Evolutionary conservation across 495 filamentous ascomycete genomes (phyloP).

Genomic region (Pyrenopolyporus hunteri): DNA sequence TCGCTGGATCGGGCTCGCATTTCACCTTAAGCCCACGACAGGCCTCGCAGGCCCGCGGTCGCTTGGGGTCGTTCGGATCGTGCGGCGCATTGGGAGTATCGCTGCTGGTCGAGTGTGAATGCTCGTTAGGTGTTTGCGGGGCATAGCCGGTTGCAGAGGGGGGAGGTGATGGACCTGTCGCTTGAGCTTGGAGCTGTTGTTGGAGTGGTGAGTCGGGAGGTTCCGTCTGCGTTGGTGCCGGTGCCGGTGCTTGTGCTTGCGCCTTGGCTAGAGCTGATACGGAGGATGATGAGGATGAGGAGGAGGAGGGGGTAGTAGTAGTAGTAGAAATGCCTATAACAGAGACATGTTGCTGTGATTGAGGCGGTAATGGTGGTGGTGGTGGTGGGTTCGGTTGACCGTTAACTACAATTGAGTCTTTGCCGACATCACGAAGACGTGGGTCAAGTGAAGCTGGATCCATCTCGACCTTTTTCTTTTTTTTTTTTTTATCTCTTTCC

Average conservation of each 20-base stretch:
- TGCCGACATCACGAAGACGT: constrained; percentile 36
- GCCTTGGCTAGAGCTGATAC: background rate
- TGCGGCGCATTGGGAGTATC: constrained; percentile 31
- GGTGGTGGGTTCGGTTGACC: constrained; percentile 11
- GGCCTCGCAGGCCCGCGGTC: constrained; percentile 88
- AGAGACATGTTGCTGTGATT: background rate
- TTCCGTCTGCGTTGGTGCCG: constrained; percentile 1
- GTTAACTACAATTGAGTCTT: constrained; percentile 39
- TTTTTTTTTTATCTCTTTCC: constrained; percentile 2
- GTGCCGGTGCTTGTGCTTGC: constrained; percentile 1
- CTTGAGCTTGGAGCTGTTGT: constrained; percentile 19
- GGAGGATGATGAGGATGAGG: background rate
- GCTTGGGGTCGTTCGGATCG: constrained; percentile 66
- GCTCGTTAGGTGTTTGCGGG: constrained; percentile 27
- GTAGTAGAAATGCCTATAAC: too few relatives aligned
- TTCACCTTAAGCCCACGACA: constrained; percentile 90
- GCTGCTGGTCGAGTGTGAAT: constrained; percentile 2
- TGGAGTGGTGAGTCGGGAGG: constrained; percentile 29
- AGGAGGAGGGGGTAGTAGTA: constrained; percentile 1
- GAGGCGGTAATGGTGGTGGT: background rate
- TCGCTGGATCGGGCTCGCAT: constrained; percentile 76
- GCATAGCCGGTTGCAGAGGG: constrained; percentile 20
- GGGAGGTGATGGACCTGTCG: constrained; percentile 24
- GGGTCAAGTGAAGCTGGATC: constrained; percentile 39
- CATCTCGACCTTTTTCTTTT: constrained; percentile 26